Evolutionary conservation across 192 early-diverging fungal species (phyloP), one percentile per base, ranked within the genome.

Genomic region (Coemansia sp.): DNA sequence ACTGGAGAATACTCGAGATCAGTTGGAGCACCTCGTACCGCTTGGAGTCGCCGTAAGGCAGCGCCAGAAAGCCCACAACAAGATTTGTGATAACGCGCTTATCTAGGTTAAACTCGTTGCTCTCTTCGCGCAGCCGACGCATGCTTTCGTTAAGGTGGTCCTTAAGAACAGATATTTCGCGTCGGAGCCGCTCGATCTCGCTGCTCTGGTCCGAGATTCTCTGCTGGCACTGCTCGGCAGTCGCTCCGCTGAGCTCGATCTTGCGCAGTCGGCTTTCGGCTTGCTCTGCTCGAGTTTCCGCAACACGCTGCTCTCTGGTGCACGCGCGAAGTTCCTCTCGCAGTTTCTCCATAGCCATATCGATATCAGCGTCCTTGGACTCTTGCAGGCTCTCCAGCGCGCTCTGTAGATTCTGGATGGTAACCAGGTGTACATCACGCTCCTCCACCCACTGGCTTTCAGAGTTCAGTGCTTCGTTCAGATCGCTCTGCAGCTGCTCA

Each of bases 71-170:
- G 1, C 89, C 87, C 45, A 97, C 90, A 45, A 99, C 76, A 8
- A 99, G 85, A 61, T 95, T 96, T 49, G 93, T 89, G 29, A 97
- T 89, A 9, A 99, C 85, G 33, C 89, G 89, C 62, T 94, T 88
- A 68, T 93, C 91, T 11, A 93, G 84, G 60, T 88, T 91, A 46
- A 89, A 91, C 60, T 94, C 88, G 63, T 80, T 91, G 68, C 87
- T 86, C 61, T 88, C 87, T 52, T 92, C 90, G 62, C 86, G 87
- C 63, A 97, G 74, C 52, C 91, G 88, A 23, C 93, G 87, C 87
- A 97, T 92, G 33, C 94, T 94, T 65, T 99, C 95, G 43, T 88
- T 86, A 45, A 97, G 74, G 69, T 99, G 95, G 35, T 90, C 88
- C 72, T 99, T 93, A 6, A 95, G 83, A 56, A 91, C 93, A 20